A percentile compares a stretch with the other conserved stretches of the same genome.
These are phyloP conservation scores for Malus hybrid DNA, from an alignment of 331 rosid genomes.

Conservation along the genomic window DNA sequence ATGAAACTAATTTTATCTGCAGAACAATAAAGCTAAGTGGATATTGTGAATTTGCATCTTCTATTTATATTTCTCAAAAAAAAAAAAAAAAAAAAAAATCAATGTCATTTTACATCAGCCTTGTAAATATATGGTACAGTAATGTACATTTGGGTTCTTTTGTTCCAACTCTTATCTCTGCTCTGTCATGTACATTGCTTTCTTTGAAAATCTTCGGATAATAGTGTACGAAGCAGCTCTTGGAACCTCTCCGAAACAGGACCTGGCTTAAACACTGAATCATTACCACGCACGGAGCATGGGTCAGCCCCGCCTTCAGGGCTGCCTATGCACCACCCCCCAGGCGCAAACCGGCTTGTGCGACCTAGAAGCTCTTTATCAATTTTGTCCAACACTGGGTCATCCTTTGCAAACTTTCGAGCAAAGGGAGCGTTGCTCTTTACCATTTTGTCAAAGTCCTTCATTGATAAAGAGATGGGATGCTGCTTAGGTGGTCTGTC, in stretches of 20 bases:
- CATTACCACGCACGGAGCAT: conserved; percentile 62
- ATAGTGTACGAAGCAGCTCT: conserved; percentile 41
- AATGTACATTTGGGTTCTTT: conserved; percentile 44
- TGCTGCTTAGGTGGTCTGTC: conserved; percentile 98
- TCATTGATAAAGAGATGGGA: conserved; percentile 58
- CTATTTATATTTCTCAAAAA: conserved; percentile 1
- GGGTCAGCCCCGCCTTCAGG: conserved; percentile 65
- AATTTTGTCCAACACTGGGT: conserved; percentile 69
- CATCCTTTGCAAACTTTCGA: conserved; percentile 76
- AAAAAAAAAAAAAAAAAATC: conserved; percentile 25
- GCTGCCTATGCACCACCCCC: conserved; percentile 82
- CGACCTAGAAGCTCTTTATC: conserved; percentile 80
- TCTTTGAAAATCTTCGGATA: conserved; percentile 53
- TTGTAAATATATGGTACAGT: conserved; percentile 19
- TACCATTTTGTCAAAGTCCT: conserved; percentile 81
- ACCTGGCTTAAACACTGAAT: conserved; percentile 57
- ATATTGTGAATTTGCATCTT: conserved; percentile 19
- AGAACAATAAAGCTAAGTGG: conserved; percentile 16
- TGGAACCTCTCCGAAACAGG: conserved; percentile 66
- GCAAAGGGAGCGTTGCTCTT: conserved; percentile 82
- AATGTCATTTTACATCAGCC: conserved; percentile 22
- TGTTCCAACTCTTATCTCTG: conserved; percentile 14
- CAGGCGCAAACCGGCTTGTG: conserved; percentile 59
- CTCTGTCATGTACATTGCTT: conserved; percentile 61
- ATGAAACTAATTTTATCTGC: conserved; percentile 31